Percentiles rank a stretch among this genome's conserved stretches.
Conservation (phyloP, 208 protist species). For the Trypanosoma vivax region DNA sequence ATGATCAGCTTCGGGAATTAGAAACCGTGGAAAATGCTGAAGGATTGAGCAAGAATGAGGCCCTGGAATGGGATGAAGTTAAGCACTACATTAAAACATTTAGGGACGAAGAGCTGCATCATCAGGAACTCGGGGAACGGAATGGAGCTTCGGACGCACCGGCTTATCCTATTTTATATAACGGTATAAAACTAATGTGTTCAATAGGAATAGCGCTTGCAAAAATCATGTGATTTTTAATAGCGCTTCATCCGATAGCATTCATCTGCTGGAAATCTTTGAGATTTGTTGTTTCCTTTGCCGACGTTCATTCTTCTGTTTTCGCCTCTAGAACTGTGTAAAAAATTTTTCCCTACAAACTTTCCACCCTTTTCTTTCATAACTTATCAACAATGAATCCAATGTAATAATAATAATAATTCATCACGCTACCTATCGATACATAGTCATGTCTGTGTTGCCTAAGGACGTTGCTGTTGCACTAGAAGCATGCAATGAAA, state of each 20-base stretch:
- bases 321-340: no score
- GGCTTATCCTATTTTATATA: conserved; percentile 72
- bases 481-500: conserved; percentile 31
- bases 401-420: not conserved
- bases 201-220: conserved; percentile 62
- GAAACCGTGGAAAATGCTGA: conserved; percentile 38
- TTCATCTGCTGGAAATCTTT: not conserved
- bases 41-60: conserved; percentile 9
- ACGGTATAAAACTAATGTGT: conserved; percentile 70
- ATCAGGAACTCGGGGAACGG: conserved; percentile 74
- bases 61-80: conserved; percentile 44
- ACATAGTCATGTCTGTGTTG: conserved; percentile 11
- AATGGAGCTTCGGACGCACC: conserved; percentile 70
- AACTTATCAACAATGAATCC: no score
- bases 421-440: not conserved
- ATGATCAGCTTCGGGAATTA: conserved; percentile 83
- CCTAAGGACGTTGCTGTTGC: conserved; percentile 17
- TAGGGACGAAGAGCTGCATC: conserved; percentile 80
- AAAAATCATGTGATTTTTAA: conserved; percentile 50
- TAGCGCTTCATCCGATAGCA: not conserved
- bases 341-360: no score
- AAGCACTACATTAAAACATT: conserved; percentile 76
- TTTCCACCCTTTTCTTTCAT: no score
- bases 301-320: no score
- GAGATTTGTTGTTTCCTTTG: conserved; percentile 9